Evolutionary conservation across 768 basidiomycete species (phyloP), one percentile per base, ranked within the genome.

Genomic region (Russula emetica): DNA sequence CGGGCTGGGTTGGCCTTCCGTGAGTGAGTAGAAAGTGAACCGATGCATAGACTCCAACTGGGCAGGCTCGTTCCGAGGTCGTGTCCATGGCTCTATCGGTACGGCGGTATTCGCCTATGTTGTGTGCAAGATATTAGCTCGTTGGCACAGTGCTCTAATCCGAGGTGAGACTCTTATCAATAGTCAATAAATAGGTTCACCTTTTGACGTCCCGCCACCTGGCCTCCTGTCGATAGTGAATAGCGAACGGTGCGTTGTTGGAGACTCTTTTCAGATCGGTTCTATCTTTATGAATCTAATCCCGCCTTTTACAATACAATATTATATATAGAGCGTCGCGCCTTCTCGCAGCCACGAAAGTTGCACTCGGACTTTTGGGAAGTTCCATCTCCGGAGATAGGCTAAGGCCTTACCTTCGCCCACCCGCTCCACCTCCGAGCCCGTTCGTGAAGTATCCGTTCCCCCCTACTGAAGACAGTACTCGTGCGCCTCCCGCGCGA

Each of bases 141-240:
- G 73, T 54, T 83, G 81, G 80, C 82, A 84, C 67, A 76, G 75
- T 42, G 57, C 73, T 32, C 73, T 83, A 47, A 73, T 80, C 16
- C 70, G 70, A 67, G 70, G 79, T 78, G 56, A 66, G 71, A 72
- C 51, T 6, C 36, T 49, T 16, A 49, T 51, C 7, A 47, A 20
- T 24, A 18, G 34, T 22, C 24, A 11, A 16, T 36, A 44, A n/a
- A n/a, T n/a, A n/a, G n/a, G 26, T n/a, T 14, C 45, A 22, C 49
- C 34, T 26, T 30, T 61, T 42, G 28, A 53, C 18, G 30, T 44
- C 67, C 2, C 5, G 24, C 36, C 49, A n/a, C 3, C 45, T 49
- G 4, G 24, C 36, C 49, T 18, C 3, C 45, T 49, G 4, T 59
- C 47, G 10, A 40, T 34, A 75, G 74, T 52, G 2, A 72, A 73